Conservation (phyloP, 176 grass and related monocot species). For the Cenchrus purpureus region DNA sequence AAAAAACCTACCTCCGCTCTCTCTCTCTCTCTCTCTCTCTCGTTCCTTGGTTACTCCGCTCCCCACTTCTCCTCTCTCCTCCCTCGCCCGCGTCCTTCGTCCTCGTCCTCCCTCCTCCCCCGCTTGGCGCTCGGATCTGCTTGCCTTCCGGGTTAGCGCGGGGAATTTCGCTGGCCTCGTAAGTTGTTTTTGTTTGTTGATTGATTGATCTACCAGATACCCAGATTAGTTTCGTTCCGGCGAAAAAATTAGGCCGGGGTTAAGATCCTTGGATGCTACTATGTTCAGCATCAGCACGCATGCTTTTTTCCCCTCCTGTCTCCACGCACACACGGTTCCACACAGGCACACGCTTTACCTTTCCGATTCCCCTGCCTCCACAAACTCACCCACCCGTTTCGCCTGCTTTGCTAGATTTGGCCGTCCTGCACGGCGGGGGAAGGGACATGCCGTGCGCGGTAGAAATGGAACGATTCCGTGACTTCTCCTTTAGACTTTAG, state of each 20-base stretch:
- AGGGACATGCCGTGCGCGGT: not conserved
- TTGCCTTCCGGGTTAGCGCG: not conserved
- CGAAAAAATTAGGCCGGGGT: not conserved
- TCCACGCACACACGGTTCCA: too few relatives aligned
- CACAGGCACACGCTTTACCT: not conserved
- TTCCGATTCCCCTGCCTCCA: not conserved
- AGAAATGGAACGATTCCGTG: conserved; percentile 17
- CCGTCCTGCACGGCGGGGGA: not conserved
- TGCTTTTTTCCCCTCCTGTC: not conserved
- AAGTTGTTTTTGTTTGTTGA: not conserved
- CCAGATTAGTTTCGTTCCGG: not conserved
- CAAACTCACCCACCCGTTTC: not conserved
- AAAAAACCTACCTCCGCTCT: not conserved
- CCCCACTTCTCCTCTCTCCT: not conserved
- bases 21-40: too few relatives aligned
- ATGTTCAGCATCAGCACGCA: not conserved
- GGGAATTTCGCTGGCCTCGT: not conserved
- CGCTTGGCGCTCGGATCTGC: conserved; percentile 35
- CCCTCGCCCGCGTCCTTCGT: not conserved
- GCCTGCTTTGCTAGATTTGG: conserved; percentile 19
- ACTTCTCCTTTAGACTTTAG: not conserved
- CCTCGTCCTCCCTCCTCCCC: not conserved
- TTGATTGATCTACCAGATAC: not conserved
- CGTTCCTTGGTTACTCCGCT: not conserved
- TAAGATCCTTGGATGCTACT: not conserved